Evolutionary conservation across 2,329 filamentous ascomycete species (phyloP), one percentile per base, ranked within the genome.

Genomic region (Ophiostoma tasmaniense): DNA sequence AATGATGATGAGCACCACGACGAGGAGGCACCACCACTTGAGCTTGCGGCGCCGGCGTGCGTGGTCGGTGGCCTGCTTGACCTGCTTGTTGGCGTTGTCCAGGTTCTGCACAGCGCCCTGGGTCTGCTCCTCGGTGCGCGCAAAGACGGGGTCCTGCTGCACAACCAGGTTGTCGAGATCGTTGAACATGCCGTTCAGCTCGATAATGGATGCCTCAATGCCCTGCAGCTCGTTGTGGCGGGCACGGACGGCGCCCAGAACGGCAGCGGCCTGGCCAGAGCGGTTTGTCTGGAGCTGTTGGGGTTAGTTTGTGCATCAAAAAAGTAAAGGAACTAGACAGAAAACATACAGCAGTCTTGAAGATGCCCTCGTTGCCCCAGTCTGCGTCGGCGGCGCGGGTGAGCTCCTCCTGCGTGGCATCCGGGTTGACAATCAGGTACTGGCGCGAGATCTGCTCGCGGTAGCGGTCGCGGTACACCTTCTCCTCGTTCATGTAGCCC

Each of bases 201-300:
- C 89, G 45, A 81, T 80, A 72, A 94, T 84, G 6, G 90, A 92
- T 76, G 86, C 83, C 79, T 94, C 90, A 74, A 95, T 94, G 78
- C 87, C 87, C 80, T 91, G 86, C 72, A 94, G 88, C 79, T 94
- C 91, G 76, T 90, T 91, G 82, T 94, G 91, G 69, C 91, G 90
- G 50, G 90, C 90, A 73, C 90, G 89, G 52, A 94, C 91, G 72
- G 90, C 89, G 72, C 90, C 90, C 66, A 94, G 87, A 8, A 92
- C 87, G 20, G 88, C 88, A 66, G 84, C 86, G 59, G 90, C 91
- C 75, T 91, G 89, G 69, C 89, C 89, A 62, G 86, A 87, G 73
- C 89, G 89, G 82, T 92, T 93, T 74, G 84, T 87, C 76, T 88
- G 88, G 75, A 93, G 87, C 90, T 93, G 73, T 35, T 5, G 13